Percentiles rank a stretch among this genome's conserved stretches.
Conservation (phyloP, 2,329 filamentous ascomycete genomes). For the Dactylellina haptotyla region DNA sequence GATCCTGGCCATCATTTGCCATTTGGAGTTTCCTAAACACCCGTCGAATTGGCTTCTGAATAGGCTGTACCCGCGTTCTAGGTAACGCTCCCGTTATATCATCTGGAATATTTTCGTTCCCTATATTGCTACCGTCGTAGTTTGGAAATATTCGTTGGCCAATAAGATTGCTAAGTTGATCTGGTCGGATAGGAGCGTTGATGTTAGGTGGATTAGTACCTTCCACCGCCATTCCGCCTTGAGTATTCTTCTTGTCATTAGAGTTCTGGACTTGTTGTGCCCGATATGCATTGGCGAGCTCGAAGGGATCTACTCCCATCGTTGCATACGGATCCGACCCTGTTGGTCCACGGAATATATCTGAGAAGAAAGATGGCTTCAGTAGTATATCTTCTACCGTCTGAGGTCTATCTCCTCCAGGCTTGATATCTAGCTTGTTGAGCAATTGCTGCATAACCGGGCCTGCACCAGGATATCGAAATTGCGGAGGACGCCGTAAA, state of each 20-base stretch:
- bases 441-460: neutral
- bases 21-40: slow-evolving; percentile 1
- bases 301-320: slow-evolving; percentile 5
- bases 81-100: too few relatives aligned
- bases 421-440: neutral
- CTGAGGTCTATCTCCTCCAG: neutral
- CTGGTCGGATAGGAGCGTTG: neutral
- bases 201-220: neutral
- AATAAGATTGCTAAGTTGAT: slow-evolving; percentile 5
- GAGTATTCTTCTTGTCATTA: neutral
- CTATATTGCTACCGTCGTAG: neutral
- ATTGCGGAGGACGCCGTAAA: neutral
- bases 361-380: slow-evolving; percentile 11
- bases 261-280: neutral
- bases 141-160: slow-evolving; percentile 1
- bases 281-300: slow-evolving; percentile 1
- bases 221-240: neutral
- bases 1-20: neutral
- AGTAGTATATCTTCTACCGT: slow-evolving; percentile 2
- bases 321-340: slow-evolving; percentile 2
- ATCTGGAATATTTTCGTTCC: neutral
- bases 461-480: neutral
- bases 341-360: neutral
- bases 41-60: neutral
- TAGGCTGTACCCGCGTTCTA: too few relatives aligned